These are phyloP conservation scores for Oryza officinalis DNA, from an alignment of 176 grass and related monocot genomes.

Conservation along the genomic window DNA sequence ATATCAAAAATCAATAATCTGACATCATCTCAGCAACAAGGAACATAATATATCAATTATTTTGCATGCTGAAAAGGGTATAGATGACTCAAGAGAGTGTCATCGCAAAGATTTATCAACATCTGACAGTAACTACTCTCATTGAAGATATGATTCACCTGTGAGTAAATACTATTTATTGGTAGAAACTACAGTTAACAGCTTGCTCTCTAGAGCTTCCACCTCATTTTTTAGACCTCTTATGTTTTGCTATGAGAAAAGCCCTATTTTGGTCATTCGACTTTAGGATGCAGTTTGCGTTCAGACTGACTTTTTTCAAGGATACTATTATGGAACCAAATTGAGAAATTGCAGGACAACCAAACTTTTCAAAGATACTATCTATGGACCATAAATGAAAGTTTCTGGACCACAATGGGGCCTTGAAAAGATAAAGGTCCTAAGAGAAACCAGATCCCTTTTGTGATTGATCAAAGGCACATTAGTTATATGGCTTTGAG, in stretches of 20 bases:
- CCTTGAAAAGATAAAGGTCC: slow-evolving; percentile 9
- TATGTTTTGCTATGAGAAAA: not conserved
- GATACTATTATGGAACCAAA: not conserved
- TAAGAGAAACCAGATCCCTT: slow-evolving; percentile 2
- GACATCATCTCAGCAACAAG: not conserved
- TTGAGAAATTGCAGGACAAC: not conserved
- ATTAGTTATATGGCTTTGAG: slow-evolving; percentile 1
- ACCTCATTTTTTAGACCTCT: not conserved
- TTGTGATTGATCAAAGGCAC: not conserved
- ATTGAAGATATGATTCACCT: not conserved
- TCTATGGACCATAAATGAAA: slow-evolving; percentile 5
- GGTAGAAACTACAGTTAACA: not conserved
- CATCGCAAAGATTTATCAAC: slow-evolving; percentile 1
- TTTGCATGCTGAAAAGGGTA: slow-evolving; percentile 17
- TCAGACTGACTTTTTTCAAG: not conserved
- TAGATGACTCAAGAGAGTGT: slow-evolving; percentile 10
- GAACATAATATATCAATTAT: slow-evolving; percentile 12
- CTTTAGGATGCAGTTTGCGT: not conserved
- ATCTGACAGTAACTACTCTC: not conserved
- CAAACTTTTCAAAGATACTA: not conserved
- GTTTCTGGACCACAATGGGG: not conserved
- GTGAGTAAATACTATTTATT: not conserved
- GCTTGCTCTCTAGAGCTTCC: not conserved
- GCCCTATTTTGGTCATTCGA: not conserved
- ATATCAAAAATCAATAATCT: slow-evolving; percentile 22